Conservation (phyloP, 495 filamentous ascomycete species). For the Parmelia sp. region DNA sequence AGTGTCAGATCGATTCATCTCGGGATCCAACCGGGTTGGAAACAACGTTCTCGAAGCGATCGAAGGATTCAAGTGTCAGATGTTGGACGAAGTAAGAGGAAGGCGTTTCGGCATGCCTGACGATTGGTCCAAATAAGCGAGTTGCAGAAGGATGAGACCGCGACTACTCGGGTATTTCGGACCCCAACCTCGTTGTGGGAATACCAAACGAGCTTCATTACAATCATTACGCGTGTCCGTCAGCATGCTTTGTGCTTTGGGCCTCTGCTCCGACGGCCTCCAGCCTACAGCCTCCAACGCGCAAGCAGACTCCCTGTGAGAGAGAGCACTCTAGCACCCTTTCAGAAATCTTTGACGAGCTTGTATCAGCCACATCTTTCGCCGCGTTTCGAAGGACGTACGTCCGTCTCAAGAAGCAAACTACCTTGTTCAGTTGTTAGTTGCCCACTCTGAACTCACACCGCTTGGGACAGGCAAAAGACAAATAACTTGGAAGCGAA, state of each 20-base stretch:
- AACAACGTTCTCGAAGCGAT: constrained; percentile 1
- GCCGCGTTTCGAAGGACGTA: not conserved
- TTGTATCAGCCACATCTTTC: constrained; percentile 4
- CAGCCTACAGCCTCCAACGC: not conserved
- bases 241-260: constrained; percentile 4
- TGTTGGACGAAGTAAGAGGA: constrained; percentile 5
- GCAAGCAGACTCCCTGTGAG: not conserved
- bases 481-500: constrained; percentile 10
- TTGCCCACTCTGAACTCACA: constrained; percentile 1
- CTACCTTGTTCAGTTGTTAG: not conserved
- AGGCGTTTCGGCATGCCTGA: not conserved
- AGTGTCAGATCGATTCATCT: constrained; percentile 1
- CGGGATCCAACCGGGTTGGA: not conserved
- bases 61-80: constrained; percentile 5
- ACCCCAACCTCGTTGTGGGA: constrained; percentile 7
- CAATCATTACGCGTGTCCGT: constrained; percentile 5
- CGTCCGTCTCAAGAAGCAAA: not conserved
- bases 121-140: constrained; percentile 13
- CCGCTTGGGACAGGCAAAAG: not conserved
- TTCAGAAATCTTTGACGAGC: constrained; percentile 17
- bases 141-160: constrained; percentile 1
- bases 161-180: constrained; percentile 13
- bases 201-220: constrained; percentile 17
- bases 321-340: constrained; percentile 11
- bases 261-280: not conserved